A percentile compares a stretch with the other conserved stretches of the same genome.
Conservation (phyloP, 306 rosid species). For the Gastrolobium bilobum region DNA sequence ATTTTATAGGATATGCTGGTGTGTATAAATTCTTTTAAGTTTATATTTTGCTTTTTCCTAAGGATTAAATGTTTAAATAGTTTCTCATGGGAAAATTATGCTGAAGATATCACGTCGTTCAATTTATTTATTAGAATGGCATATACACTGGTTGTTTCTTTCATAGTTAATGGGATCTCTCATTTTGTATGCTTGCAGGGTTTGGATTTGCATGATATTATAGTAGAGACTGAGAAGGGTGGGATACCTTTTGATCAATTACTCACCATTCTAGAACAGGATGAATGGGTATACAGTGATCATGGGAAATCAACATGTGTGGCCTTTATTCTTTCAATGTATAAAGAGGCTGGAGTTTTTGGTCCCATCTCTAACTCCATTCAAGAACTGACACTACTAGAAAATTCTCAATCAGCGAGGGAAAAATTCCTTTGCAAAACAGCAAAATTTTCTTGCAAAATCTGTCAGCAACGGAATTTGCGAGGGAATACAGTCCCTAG, state of each 20-base stretch:
- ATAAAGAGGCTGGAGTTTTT: constrained; percentile 82
- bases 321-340: constrained; percentile 84
- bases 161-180: constrained; percentile 14
- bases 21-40: not conserved
- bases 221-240: constrained; percentile 77
- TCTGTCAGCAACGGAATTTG: no score
- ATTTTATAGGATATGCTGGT: not conserved
- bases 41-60: not conserved
- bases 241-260: constrained; percentile 75
- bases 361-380: constrained; percentile 70
- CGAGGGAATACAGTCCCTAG: no score
- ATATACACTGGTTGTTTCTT: constrained; percentile 15
- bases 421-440: no score
- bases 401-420: no score
- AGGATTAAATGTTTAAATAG: not conserved
- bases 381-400: constrained; percentile 92
- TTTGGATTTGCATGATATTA: constrained; percentile 74
- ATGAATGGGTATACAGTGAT: constrained; percentile 92
- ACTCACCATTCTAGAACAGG: constrained; percentile 84
- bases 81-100: not conserved
- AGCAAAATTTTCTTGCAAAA: no score
- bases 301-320: constrained; percentile 93
- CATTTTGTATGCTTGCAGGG: constrained; percentile 54
- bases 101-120: not conserved
- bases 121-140: not conserved